These are phyloP conservation scores for Gossypium stocksii DNA, from an alignment of 345 rosid species.

Conservation along the genomic window DNA sequence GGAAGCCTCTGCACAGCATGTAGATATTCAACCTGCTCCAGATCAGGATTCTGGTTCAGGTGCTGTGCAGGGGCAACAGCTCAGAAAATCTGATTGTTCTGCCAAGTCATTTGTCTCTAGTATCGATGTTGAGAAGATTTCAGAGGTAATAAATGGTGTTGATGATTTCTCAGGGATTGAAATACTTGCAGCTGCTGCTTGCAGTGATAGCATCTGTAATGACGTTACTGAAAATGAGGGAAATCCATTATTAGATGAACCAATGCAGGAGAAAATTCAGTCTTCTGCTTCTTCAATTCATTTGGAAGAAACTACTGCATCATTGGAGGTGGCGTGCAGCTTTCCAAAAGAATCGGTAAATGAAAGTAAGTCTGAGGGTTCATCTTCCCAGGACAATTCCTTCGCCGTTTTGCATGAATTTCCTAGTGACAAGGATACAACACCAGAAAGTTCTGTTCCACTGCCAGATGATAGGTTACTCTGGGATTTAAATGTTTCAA, in stretches of 20 bases:
- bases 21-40: constrained; percentile 8
- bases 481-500: constrained; percentile 50
- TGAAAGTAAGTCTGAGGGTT: constrained; percentile 16
- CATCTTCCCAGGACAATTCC: constrained; percentile 21
- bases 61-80: constrained; percentile 4
- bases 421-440: constrained; percentile 10
- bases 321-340: constrained; percentile 14
- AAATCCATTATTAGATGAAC: constrained; percentile 14
- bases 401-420: constrained; percentile 15
- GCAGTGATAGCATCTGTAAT: constrained; percentile 31
- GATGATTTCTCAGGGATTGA: constrained; percentile 59
- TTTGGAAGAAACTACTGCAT: constrained; percentile 17
- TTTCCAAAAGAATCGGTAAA: constrained; percentile 16
- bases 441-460: constrained; percentile 15
- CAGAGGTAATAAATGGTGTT: constrained; percentile 11
- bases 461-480: constrained; percentile 26
- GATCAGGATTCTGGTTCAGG: constrained; percentile 7
- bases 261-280: constrained; percentile 12
- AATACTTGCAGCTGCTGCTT: constrained; percentile 55
- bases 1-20: constrained; percentile 24
- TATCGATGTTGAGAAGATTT: constrained; percentile 13
- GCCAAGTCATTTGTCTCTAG: background rate
- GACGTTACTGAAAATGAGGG: constrained; percentile 20
- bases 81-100: constrained; percentile 7
- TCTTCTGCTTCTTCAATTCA: constrained; percentile 15